A percentile compares a stretch with the other conserved stretches of the same genome.
Conservation (phyloP, 768 basidiomycete genomes). For the Mycena haematopus region DNA sequence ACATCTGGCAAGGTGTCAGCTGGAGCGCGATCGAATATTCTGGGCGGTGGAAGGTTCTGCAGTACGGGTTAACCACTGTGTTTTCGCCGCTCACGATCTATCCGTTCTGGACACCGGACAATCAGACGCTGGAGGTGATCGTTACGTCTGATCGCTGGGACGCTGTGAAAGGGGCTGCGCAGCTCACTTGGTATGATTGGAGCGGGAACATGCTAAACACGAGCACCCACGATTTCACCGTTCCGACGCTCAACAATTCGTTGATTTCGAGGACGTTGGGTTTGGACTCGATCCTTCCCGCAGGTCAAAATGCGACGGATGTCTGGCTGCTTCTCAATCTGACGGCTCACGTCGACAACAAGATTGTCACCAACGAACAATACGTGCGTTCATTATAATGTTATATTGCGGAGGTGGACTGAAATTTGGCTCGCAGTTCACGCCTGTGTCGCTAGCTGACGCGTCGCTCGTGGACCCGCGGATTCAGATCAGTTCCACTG, state of each 20-base stretch:
- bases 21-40: conserved; percentile 65
- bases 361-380: conserved; percentile 56
- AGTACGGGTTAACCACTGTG: conserved; percentile 53
- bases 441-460: conserved; percentile 53
- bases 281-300: conserved; percentile 52
- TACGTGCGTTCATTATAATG: conserved; percentile 46
- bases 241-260: conserved; percentile 59
- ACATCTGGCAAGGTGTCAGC: conserved; percentile 65
- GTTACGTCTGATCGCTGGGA: conserved; percentile 62
- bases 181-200: conserved; percentile 68
- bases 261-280: conserved; percentile 48
- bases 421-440: conserved; percentile 46
- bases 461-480: conserved; percentile 57
- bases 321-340: conserved; percentile 60
- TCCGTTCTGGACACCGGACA: conserved; percentile 61
- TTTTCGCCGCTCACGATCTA: conserved; percentile 57
- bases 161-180: conserved; percentile 50
- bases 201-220: conserved; percentile 47
- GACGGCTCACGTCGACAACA: conserved; percentile 49
- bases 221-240: conserved; percentile 45
- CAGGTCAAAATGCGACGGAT: conserved; percentile 45
- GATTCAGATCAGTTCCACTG: conserved; percentile 42
- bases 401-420: not conserved
- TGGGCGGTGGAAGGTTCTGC: conserved; percentile 65
- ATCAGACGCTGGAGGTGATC: conserved; percentile 53